Base-by-base conservation (phyloP, 1,284 basidiomycete genomes). In the Moesziomyces parantarcticus region DNA sequence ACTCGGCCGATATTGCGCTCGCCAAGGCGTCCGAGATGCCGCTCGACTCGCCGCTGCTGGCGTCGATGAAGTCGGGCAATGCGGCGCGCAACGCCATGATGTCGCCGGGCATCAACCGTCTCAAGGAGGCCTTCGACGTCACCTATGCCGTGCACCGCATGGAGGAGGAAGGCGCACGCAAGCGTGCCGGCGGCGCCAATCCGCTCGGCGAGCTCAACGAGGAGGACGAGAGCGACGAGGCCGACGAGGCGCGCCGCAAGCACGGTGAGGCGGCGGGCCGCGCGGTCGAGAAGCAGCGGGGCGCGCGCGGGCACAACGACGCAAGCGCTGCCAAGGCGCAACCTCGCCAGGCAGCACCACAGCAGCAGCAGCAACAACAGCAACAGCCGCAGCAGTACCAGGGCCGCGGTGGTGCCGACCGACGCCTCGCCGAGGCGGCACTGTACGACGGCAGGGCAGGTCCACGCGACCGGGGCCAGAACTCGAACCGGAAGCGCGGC, bases 111-210 rank as follows among this genome's bases (percentile, higher is more conserved):
- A 85, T 98, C 44, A 79, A 83, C 18, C 77, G 80, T 26, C 89
- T 99, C 85, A 98, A 97, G 83, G 97, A 99, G 84, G 96, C 97
- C 2, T 99, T 99, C 84, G 97, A 99, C 83, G 92, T 99, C 77
- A 97, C 97, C 0, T 99, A 99, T 84, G 97, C 97, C 13, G 96
- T 99, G 0, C 97, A 99, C 85, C 90, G 97, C 21, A 97, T 97
- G 93, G 96, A 98, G 83, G 97, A 99, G 85, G 97, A 99, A 85
- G 94, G 94, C 23, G 92, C 92, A 0, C 59, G 75, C 26, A 90
- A 23, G 89, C 88, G 43, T 84, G 85, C 44, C 20, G 63, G 88
- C 89, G 59, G 87, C 6, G 85, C 41, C 50, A 71, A 67, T 22
- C 67, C 68, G 21, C 86, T 98, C 25, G 87, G 88, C 21, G 92